Base-by-base conservation (phyloP, 768 basidiomycete species). In the Pulveroboletus sp. region DNA sequence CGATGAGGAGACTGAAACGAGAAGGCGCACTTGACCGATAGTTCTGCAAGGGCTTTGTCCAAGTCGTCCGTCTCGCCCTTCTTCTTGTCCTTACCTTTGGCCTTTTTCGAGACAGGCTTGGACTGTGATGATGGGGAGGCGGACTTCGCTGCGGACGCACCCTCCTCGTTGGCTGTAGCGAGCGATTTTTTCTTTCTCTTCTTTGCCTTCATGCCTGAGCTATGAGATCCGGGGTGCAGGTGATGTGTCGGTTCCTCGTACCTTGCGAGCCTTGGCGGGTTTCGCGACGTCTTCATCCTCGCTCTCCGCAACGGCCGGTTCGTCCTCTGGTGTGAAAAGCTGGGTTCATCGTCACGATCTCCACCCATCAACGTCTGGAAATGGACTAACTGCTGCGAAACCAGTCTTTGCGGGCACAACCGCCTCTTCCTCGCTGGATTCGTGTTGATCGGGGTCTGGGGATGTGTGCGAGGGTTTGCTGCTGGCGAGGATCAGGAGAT, bases 21-120 rank as follows among this genome's bases (percentile, higher is more conserved):
- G 22, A 7, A 2, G 34, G 68, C 74, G 34, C 64, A 89, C 88
- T 90, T 85, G 42, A 83, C 53, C 1, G 86, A 83, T n/a, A 97
- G 74, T 59, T 96, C 92, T 2, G 84, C 86, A 10, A 97, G 73
- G 0, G 85, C 93, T 46, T 80, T 75, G 58, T 96, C 93, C 23
- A 98, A 71, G 54, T 97, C 92, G 58, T 93, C 87, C 47, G 75
- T 67, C 13, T 77, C 81, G 0, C 77, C 78, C 43, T 81, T 85
- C 27, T 64, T 71, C 67, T 81, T 83, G 47, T 77, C 81, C 63
- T 85, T 88, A 5, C 72, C 76, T 55, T 81, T 81, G 1, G 77
- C 80, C 61, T 83, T 82, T 67, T 85, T 85, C 20, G 63, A 43
- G 3, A 75, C 68, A 5, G 82, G 76, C 78, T 60, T 84, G 59